Base-by-base conservation (phyloP, 345 rosid species). In the Jatropha curcas region DNA sequence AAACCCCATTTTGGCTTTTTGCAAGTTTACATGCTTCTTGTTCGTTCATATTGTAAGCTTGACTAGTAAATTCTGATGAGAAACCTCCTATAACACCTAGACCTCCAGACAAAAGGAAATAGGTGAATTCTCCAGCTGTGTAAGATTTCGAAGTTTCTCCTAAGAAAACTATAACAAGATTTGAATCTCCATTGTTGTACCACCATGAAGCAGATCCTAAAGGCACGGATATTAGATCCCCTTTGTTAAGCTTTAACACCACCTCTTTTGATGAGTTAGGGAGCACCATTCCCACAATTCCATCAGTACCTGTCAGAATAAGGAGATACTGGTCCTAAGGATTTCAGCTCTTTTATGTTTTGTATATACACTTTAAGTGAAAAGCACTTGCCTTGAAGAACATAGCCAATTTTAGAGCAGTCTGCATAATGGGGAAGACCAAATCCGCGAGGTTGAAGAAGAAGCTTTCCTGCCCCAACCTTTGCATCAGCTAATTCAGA, bases 341-440 rank as follows among this genome's bases (percentile, higher is more conserved):
- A n/a, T n/a, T n/a, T n/a, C n/a, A n/a, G n/a, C n/a, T n/a, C n/a
- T n/a, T n/a, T n/a, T n/a, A n/a, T n/a, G n/a, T n/a, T n/a, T n/a
- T n/a, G n/a, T n/a, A n/a, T n/a, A n/a, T n/a, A n/a, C n/a, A 55
- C 12, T 24, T 1, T 24, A 24, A 1, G 31, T 27, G 19, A 2
- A 6, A 0, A n/a, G n/a, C n/a, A 62, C 17, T n/a, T 58, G 78
- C 85, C 85, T 41, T 77, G 70, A 59, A 84, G 75, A 72, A 79
- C 87, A 68, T 60, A 79, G 10, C 80, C 83, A 48, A 84, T 4
- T 46, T 84, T 84, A 45, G 77, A n/a, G 76, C 71, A 76, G 72
- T 81, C 85, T 0, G 79, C 64, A 25, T 67, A 82, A 16, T 82
- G 88, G 17, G 88, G 88, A 63, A 80, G 55, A 59, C 67, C 83